phyloP scores from a whole-genome alignment of 2,329 filamentous ascomycete species.

The Cladophialophora bantiana region DNA sequence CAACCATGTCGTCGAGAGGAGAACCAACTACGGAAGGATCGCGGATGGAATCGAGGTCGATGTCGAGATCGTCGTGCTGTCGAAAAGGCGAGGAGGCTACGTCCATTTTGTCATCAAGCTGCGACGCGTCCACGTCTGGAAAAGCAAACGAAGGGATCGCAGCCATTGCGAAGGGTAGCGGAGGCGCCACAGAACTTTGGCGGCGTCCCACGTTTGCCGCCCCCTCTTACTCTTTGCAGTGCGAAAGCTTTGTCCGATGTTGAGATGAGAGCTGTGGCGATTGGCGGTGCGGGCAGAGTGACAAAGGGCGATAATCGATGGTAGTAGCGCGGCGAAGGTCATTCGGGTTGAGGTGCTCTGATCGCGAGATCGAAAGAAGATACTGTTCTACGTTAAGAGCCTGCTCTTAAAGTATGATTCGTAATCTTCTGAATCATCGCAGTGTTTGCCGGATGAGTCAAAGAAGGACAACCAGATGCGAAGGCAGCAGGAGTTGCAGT shows the following conservation, averaged over 20 bases:
- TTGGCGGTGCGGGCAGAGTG: neutral
- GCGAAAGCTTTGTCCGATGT: neutral
- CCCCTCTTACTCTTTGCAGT: neutral
- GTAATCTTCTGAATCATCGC: neutral
- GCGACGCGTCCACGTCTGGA: constrained; percentile 31
- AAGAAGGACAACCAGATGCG: neutral
- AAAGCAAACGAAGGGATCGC: constrained; percentile 32
- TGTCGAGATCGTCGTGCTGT: constrained; percentile 39
- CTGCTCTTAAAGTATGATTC: neutral
- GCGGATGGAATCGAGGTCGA: constrained; percentile 38
- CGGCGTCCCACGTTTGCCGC: neutral
- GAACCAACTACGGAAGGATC: constrained; percentile 36
- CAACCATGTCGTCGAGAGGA: constrained; percentile 38
- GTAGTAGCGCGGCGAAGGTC: neutral
- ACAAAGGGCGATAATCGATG: neutral
- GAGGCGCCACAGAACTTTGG: neutral
- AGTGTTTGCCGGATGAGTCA: neutral
- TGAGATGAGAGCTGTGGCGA: neutral
- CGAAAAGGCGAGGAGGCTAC: constrained; percentile 38
- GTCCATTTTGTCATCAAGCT: constrained; percentile 40
- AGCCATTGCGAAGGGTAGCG: constrained; percentile 15
- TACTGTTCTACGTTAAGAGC: neutral
- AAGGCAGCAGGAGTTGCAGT: neutral
- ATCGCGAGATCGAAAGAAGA: neutral
- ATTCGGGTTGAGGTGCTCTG: neutral